phyloP scores from a whole-genome alignment of 2,329 filamentous ascomycete genomes.

The Aureobasidium mangrovei region DNA sequence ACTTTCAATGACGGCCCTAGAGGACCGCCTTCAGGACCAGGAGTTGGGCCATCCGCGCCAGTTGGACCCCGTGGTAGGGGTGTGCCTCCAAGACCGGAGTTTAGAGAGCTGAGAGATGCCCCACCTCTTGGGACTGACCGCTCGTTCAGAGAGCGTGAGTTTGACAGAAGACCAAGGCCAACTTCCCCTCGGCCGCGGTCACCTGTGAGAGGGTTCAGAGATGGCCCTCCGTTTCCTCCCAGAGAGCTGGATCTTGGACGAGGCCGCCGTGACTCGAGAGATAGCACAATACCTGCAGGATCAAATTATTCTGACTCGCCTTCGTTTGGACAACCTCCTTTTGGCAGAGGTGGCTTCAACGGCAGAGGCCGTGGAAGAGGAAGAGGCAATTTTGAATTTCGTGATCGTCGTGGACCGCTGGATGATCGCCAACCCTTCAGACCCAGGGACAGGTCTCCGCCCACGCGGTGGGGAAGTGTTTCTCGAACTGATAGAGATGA shows the following conservation, averaged over 20 bases:
- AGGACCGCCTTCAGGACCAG: constrained; percentile 22
- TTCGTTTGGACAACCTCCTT: constrained; percentile 45
- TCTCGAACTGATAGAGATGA: constrained; percentile 33
- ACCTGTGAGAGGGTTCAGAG: constrained; percentile 49
- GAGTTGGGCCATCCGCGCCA: constrained; percentile 25
- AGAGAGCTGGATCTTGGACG: constrained; percentile 59
- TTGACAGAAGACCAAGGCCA: constrained; percentile 49
- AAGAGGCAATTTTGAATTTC: constrained; percentile 42
- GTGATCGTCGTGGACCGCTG: constrained; percentile 36
- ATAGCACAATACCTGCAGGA: constrained; percentile 63
- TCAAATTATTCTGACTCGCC: constrained; percentile 61
- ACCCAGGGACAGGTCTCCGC: constrained; percentile 40
- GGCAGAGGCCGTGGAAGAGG: constrained; percentile 46
- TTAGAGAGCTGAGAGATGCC: constrained; percentile 50
- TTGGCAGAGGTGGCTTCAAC: constrained; percentile 45
- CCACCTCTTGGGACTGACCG: constrained; percentile 52
- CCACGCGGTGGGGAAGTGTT: constrained; percentile 44
- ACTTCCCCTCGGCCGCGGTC: constrained; percentile 57
- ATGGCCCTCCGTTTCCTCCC: constrained; percentile 49
- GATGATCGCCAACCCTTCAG: constrained; percentile 51
- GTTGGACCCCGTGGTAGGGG: constrained; percentile 54
- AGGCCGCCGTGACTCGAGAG: constrained; percentile 59
- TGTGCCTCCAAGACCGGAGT: constrained; percentile 50
- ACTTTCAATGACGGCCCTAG: constrained; percentile 58
- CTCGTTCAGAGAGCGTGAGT: constrained; percentile 43